These are phyloP conservation scores for Penicillium sp. DNA, from an alignment of 2,329 filamentous ascomycete species.

Conservation along the genomic window DNA sequence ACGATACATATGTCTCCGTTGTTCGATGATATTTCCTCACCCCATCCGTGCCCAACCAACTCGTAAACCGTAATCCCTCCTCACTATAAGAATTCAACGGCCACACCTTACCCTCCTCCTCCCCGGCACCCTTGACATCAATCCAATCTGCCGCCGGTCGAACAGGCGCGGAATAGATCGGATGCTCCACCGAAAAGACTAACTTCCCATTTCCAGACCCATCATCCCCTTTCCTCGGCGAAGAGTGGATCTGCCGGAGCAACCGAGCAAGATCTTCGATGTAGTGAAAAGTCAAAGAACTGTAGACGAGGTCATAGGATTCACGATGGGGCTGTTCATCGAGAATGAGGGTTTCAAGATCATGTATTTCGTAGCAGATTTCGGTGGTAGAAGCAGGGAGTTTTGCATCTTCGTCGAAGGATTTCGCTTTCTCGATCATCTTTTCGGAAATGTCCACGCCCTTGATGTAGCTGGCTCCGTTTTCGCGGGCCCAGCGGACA, in stretches of 20 bases:
- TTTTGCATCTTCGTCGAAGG: conserved; percentile 20
- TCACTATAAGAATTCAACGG: conserved; percentile 51
- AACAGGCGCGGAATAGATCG: conserved; percentile 53
- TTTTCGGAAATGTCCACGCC: conserved; percentile 53
- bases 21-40: conserved; percentile 58
- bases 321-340: conserved; percentile 15
- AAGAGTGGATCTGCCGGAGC: conserved; percentile 33
- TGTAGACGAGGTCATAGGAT: conserved; percentile 49
- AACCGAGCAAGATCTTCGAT: conserved; percentile 43
- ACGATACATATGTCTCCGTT: conserved; percentile 49
- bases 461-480: conserved; percentile 45
- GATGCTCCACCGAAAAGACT: conserved; percentile 56
- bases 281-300: conserved; percentile 53
- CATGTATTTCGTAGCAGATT: conserved; percentile 9
- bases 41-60: conserved; percentile 51
- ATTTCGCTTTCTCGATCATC: conserved; percentile 50
- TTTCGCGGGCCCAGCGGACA: conserved; percentile 50
- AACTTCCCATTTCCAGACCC: conserved; percentile 27
- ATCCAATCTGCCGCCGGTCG: conserved; percentile 18
- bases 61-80: conserved; percentile 50
- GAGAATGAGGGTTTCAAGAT: conserved; percentile 17
- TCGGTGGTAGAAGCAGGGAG: neutral
- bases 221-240: conserved; percentile 31
- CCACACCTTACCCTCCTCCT: conserved; percentile 45
- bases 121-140: conserved; percentile 36